These are phyloP conservation scores for Colletotrichum tamarilloi DNA, from an alignment of 2,329 filamentous ascomycete species.

Conservation along the genomic window DNA sequence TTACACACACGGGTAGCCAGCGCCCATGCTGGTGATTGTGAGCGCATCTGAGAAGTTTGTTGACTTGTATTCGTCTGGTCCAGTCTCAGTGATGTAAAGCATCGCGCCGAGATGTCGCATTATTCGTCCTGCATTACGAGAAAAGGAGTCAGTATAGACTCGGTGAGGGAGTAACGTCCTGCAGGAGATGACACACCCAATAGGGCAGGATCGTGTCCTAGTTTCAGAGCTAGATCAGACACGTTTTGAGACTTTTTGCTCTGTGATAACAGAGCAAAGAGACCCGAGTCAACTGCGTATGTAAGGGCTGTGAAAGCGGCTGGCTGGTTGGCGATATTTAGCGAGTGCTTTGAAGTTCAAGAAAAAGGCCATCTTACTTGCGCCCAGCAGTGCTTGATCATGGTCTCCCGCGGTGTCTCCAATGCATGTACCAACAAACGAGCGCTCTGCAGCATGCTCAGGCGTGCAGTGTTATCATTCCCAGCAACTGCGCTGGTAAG, in stretches of 20 bases:
- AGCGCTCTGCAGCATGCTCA: slow-evolving; percentile 12
- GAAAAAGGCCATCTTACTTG: slow-evolving; percentile 37
- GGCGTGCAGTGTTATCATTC: neutral
- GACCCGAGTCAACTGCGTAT: slow-evolving; percentile 47
- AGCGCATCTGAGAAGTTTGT: slow-evolving; percentile 52
- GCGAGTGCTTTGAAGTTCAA: slow-evolving; percentile 43
- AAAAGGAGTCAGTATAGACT: neutral
- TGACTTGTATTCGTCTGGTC: slow-evolving; percentile 47
- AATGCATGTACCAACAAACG: slow-evolving; percentile 12
- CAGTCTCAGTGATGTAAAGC: slow-evolving; percentile 51
- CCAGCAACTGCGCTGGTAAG: neutral
- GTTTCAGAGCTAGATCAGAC: neutral
- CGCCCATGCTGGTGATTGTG: slow-evolving; percentile 46
- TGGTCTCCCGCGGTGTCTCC: slow-evolving; percentile 46
- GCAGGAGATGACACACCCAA: neutral
- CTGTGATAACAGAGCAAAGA: slow-evolving; percentile 47
- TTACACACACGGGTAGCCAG: slow-evolving; percentile 47
- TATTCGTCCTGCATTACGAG: slow-evolving; percentile 40
- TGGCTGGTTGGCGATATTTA: slow-evolving; percentile 32
- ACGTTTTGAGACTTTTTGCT: slow-evolving; percentile 23
- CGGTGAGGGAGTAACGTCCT: no score
- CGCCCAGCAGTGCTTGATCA: slow-evolving; percentile 45
- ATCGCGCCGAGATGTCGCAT: slow-evolving; percentile 51
- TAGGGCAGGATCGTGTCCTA: slow-evolving; percentile 10
- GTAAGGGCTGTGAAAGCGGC: slow-evolving; percentile 41